Evolutionary conservation across 106 monocot species (phyloP).

Genomic region (Gastrodia elata): DNA sequence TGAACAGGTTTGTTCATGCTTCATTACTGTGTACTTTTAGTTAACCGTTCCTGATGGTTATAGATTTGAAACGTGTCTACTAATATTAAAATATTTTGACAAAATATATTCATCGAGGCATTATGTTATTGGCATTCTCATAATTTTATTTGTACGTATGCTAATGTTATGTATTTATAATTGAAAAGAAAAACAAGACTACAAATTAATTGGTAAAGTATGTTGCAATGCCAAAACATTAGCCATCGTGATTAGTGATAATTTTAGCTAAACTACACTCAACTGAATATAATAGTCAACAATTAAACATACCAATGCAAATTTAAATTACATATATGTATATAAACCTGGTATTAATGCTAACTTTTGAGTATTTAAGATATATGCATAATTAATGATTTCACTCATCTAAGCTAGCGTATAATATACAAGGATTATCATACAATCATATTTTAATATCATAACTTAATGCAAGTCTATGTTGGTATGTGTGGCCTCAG

Average conservation of each 20-base stretch:
- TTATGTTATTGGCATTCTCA: neutral
- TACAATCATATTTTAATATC: too few species aligned
- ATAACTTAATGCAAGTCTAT: too few species aligned
- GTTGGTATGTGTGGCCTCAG: too few species aligned
- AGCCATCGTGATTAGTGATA: too few species aligned
- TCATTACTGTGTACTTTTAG: constrained; percentile 4
- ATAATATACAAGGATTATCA: too few species aligned
- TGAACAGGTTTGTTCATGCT: constrained; percentile 38
- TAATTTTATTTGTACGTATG: constrained; percentile 1
- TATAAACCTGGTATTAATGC: too few species aligned
- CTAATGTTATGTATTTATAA: neutral
- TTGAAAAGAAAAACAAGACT: neutral
- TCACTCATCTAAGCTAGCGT: too few species aligned
- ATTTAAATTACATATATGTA: too few species aligned
- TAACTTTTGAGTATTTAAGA: too few species aligned
- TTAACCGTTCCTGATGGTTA: neutral
- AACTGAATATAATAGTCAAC: neutral
- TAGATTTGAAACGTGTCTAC: neutral
- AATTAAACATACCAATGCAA: neutral
- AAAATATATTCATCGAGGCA: neutral
- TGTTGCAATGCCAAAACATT: neutral
- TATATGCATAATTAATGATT: too few species aligned
- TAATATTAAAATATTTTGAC: neutral
- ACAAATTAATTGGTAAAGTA: neutral
- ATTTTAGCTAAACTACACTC: neutral